phyloP scores from a whole-genome alignment of 306 rosid genomes.

The Trifolium repens region DNA sequence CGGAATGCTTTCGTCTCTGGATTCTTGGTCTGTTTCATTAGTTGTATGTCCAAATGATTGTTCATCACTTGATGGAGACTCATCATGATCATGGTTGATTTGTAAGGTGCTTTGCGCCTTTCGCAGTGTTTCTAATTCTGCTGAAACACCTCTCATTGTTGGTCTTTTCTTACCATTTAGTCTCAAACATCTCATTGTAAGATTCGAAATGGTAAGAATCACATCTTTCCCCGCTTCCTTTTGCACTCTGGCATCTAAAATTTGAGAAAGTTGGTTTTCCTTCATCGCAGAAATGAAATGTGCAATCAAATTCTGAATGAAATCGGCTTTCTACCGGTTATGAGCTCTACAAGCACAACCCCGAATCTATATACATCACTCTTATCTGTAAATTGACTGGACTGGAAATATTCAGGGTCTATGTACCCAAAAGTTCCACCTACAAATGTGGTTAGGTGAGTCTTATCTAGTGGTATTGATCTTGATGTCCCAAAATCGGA shows the following conservation, averaged over 20 bases:
- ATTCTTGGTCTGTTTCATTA: conserved; percentile 31
- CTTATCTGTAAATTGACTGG: conserved; percentile 59
- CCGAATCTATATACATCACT: conserved; percentile 68
- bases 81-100: conserved; percentile 29
- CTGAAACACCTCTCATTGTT: conserved; percentile 58
- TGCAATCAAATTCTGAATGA: conserved; percentile 52
- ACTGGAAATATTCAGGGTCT: conserved; percentile 69
- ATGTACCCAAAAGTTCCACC: conserved; percentile 73
- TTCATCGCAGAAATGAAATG: conserved; percentile 49
- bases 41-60: neutral
- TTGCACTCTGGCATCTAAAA: conserved; percentile 49
- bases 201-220: conserved; percentile 49
- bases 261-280: conserved; percentile 39
- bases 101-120: conserved; percentile 41
- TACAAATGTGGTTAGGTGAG: conserved; percentile 65
- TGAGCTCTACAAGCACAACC: conserved; percentile 60
- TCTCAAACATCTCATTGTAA: conserved; percentile 61
- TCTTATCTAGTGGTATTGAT: conserved; percentile 56
- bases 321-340: conserved; percentile 53
- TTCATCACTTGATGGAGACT: conserved; percentile 3
- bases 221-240: conserved; percentile 46
- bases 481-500: conserved; percentile 67
- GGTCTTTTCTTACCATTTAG: conserved; percentile 62
- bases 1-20: conserved; percentile 38
- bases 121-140: conserved; percentile 56